A percentile compares a stretch with the other conserved stretches of the same genome.
phyloP scores from a whole-genome alignment of 768 basidiomycete species.

The Rhodosporidiobolus odoratus region DNA sequence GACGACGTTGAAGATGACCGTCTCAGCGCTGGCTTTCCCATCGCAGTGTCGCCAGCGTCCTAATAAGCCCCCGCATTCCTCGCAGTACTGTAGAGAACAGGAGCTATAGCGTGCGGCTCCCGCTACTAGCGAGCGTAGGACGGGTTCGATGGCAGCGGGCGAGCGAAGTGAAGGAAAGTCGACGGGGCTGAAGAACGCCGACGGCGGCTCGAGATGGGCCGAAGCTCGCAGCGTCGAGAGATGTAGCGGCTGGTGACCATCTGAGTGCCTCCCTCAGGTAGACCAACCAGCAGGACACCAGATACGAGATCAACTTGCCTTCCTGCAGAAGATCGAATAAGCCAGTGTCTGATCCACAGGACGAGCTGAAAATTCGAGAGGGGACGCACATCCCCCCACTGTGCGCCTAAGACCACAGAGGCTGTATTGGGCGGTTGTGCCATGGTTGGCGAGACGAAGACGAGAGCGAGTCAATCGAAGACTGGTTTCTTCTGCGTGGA shows the following conservation, averaged over 20 bases:
- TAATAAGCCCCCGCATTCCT: too few relatives aligned
- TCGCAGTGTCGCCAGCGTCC: too few relatives aligned
- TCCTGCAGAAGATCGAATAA: neutral
- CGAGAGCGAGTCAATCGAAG: neutral
- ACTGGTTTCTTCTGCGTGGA: too few relatives aligned
- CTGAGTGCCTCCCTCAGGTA: constrained; percentile 11
- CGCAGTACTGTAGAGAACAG: too few relatives aligned
- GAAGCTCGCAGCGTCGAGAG: neutral
- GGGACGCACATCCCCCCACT: constrained; percentile 90
- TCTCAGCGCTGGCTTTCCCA: too few relatives aligned
- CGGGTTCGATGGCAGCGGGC: too few relatives aligned
- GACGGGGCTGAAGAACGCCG: too few relatives aligned
- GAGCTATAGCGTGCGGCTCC: too few relatives aligned
- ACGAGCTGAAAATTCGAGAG: neutral
- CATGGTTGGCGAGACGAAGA: neutral
- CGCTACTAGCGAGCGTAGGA: too few relatives aligned
- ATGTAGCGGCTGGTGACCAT: neutral
- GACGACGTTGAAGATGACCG: too few relatives aligned
- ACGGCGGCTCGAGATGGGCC: neutral
- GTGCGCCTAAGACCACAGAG: constrained; percentile 75
- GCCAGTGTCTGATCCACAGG: neutral
- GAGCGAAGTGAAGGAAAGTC: too few relatives aligned
- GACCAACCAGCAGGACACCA: neutral
- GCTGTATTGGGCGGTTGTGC: constrained; percentile 46
- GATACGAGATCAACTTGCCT: neutral